Conservation (phyloP, 371 early-diverging fungal species). For the Lichtheimia ramosa region DNA sequence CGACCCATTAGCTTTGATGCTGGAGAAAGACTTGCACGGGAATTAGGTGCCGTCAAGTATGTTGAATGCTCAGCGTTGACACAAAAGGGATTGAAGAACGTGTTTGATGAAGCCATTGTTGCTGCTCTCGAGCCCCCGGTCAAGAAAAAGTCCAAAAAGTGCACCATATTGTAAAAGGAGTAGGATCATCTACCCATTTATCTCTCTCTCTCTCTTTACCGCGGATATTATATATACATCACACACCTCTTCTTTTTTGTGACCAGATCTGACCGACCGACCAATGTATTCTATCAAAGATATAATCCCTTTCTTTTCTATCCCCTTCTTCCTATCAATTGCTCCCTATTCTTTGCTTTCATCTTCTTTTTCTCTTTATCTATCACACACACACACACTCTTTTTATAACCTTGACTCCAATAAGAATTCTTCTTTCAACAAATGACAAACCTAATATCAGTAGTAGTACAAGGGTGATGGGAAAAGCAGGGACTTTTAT, state of each 20-base stretch:
- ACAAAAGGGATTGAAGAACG: conserved; percentile 94
- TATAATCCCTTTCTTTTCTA: conserved; percentile 8
- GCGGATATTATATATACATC: background rate
- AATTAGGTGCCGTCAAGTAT: conserved; percentile 93
- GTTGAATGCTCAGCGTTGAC: conserved; percentile 97
- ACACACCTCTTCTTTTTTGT: background rate
- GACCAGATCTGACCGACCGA: no score
- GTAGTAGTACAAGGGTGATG: no score
- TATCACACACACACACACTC: background rate
- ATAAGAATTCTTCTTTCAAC: no score
- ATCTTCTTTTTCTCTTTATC: conserved; percentile 1
- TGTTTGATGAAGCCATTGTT: conserved; percentile 98
- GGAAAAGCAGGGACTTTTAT: no score
- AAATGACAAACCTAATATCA: no score
- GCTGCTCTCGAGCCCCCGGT: conserved; percentile 95
- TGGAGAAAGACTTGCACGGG: conserved; percentile 85
- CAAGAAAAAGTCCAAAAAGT: conserved; percentile 78
- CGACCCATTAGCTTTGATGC: conserved; percentile 78
- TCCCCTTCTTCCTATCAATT: conserved; percentile 2
- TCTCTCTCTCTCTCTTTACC: conserved; percentile 2
- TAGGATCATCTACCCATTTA: background rate
- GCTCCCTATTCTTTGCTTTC: background rate
- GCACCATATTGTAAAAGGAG: conserved; percentile 64
- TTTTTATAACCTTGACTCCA: background rate
- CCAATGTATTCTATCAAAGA: conserved; percentile 4